Conservation (phyloP, 257 asterid genomes). For the Solanum ahanhuiri region DNA sequence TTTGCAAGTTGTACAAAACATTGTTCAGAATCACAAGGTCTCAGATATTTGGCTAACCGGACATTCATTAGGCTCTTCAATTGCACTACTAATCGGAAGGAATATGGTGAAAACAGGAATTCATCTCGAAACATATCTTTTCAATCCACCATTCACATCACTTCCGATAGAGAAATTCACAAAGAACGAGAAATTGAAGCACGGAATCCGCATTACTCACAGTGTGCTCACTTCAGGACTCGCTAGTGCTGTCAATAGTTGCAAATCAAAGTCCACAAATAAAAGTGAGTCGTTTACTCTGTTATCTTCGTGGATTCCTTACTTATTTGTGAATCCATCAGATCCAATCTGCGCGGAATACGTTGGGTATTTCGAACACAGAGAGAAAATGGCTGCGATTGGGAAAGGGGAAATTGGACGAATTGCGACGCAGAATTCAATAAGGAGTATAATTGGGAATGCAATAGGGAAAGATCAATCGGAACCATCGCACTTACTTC, state of each 20-base stretch:
- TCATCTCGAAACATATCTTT: constrained; percentile 52
- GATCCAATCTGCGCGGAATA: constrained; percentile 67
- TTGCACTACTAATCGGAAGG: constrained; percentile 52
- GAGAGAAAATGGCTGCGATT: constrained; percentile 48
- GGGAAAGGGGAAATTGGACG: constrained; percentile 48
- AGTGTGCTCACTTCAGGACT: constrained; percentile 50
- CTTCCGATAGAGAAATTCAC: constrained; percentile 40
- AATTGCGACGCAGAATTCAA: constrained; percentile 50
- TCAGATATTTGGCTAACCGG: constrained; percentile 60
- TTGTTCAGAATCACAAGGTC: constrained; percentile 11
- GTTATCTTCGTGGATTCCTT: constrained; percentile 62
- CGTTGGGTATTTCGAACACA: constrained; percentile 46
- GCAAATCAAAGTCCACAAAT: background rate
- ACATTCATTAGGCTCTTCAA: constrained; percentile 63
- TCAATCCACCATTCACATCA: constrained; percentile 67
- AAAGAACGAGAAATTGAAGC: constrained; percentile 33
- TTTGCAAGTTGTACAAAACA: constrained; percentile 6
- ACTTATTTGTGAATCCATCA: constrained; percentile 43
- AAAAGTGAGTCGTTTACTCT: constrained; percentile 14
- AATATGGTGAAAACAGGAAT: constrained; percentile 22
- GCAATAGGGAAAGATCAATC: constrained; percentile 28
- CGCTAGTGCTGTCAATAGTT: constrained; percentile 29
- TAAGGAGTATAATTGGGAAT: constrained; percentile 31
- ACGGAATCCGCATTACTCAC: constrained; percentile 41
- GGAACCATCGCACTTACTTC: constrained; percentile 60